Conservation (phyloP, 768 basidiomycete species). For the Russula lepida region DNA sequence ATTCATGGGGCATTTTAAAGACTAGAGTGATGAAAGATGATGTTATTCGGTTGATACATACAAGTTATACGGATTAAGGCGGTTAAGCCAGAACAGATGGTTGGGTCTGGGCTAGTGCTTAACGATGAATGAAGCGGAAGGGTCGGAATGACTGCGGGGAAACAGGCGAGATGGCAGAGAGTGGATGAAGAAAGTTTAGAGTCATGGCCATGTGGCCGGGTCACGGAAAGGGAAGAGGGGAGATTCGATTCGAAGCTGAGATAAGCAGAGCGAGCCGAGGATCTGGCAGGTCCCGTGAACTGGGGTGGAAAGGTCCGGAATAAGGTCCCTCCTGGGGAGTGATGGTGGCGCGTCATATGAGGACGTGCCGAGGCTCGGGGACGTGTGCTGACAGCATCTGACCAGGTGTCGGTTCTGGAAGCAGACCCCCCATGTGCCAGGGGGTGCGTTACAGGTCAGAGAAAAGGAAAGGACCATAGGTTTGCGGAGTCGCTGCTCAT, state of each 20-base stretch:
- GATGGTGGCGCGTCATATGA: slow-evolving; percentile 20
- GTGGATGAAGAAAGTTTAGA: slow-evolving; percentile 19
- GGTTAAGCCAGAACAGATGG: not conserved
- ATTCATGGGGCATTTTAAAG: not conserved
- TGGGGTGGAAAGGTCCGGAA: slow-evolving; percentile 12
- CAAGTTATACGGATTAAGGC: not conserved
- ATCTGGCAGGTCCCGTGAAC: slow-evolving; percentile 11
- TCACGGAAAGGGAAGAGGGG: slow-evolving; percentile 1
- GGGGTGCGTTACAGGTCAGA: not conserved
- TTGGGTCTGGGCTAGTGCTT: not conserved
- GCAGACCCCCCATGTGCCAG: slow-evolving; percentile 12
- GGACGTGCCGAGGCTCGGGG: slow-evolving; percentile 13
- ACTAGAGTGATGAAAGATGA: not conserved
- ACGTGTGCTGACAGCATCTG: slow-evolving; percentile 10
- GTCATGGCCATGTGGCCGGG: slow-evolving; percentile 11
- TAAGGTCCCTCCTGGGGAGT: slow-evolving; percentile 3
- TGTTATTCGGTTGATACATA: not conserved
- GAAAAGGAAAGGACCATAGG: not conserved
- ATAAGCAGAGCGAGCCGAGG: slow-evolving; percentile 11
- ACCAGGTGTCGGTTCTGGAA: slow-evolving; percentile 13
- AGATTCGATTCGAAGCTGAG: slow-evolving; percentile 14
- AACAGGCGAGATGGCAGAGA: slow-evolving; percentile 6
- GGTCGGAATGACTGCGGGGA: slow-evolving; percentile 19
- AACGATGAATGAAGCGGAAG: not conserved
- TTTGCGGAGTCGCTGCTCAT: not conserved